phyloP scores from a whole-genome alignment of 371 early-diverging fungal genomes.

The Mortierella sp. region DNA sequence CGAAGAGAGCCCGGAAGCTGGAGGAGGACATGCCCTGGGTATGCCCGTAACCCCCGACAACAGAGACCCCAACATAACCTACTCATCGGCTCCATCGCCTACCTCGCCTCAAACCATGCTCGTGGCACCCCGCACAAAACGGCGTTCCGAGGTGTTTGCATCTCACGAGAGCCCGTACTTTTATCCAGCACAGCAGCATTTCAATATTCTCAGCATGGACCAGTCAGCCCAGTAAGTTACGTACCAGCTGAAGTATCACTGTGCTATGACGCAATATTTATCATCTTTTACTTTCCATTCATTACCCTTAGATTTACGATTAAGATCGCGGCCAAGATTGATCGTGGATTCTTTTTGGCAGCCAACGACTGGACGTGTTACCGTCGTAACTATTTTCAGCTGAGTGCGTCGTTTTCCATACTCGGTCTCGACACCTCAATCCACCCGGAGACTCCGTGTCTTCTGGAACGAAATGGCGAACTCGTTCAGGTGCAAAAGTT shows the following conservation, averaged over 20 bases:
- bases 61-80: constrained; percentile 12
- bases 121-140: constrained; percentile 12
- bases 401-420: constrained; percentile 81
- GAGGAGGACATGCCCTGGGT: constrained; percentile 24
- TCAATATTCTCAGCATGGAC: constrained; percentile 72
- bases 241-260: too few species aligned
- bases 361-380: constrained; percentile 94
- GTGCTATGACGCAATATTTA: too few species aligned
- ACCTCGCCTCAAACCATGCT: constrained; percentile 8
- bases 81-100: constrained; percentile 36
- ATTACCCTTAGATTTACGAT: constrained; percentile 47
- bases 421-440: constrained; percentile 54
- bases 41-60: constrained; percentile 20
- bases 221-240: constrained; percentile 67
- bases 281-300: too few species aligned
- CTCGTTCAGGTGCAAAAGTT: constrained; percentile 70
- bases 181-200: constrained; percentile 70
- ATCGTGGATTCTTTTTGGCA: constrained; percentile 85
- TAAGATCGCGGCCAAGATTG: constrained; percentile 73
- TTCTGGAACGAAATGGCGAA: constrained; percentile 64
- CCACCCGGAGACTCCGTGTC: constrained; percentile 69
- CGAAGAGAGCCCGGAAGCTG: constrained; percentile 13
- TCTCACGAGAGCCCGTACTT: constrained; percentile 67
- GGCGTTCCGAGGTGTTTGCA: constrained; percentile 47
- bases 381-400: constrained; percentile 94